Base-by-base conservation (phyloP, 1,284 basidiomycete species). In the Cerrena zonata region DNA sequence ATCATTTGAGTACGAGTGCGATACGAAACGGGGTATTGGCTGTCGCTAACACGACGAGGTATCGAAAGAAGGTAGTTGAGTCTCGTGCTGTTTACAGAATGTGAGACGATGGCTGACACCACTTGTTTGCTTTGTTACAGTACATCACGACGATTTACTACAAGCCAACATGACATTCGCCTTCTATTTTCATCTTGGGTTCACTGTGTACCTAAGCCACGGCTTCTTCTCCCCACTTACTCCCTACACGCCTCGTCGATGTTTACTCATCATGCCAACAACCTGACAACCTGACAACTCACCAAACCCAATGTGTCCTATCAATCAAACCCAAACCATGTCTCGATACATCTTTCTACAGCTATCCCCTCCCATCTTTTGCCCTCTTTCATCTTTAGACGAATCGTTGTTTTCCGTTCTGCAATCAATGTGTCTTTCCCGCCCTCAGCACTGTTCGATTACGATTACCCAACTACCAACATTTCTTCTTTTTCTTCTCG, bases 1-100 rank as follows among this genome's bases (percentile, higher is more conserved):
- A 97, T 59, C 96, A 99, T 68, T 71, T 99, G 53, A 93, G 93
- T 55, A 98, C 95, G 47, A 95, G 91, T 66, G 91, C 94, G 54
- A 99, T 99, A 62, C 82, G 87, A 67, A 92, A 94, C 65, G 94
- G 94, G 2, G 92, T 95, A 42, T 71, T 99, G 41, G 94, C 94
- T 34, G 93, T 98, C 1, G 94, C 89, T 13, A 93, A 86, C 48
- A 97, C 95, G 49, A 94, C 89, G 41, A 75, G 95, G 63, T 99
- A 98, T 74, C 78, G 86, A 69, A 84, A 91, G 71, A 99, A 99
- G 84, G 90, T 91, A 58, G 23, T 67, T 64, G 30, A 26, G 46
- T 40, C 41, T 47, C 22, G 49, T 43, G 42, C 49, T 41, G 47
- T 27, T 11, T 21, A 15, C 22, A 26, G 36, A n/a, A 49, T 56